These are phyloP conservation scores for Geotrichum cucujoidarum DNA, from an alignment of 1,139 yeast species.

Conservation along the genomic window DNA sequence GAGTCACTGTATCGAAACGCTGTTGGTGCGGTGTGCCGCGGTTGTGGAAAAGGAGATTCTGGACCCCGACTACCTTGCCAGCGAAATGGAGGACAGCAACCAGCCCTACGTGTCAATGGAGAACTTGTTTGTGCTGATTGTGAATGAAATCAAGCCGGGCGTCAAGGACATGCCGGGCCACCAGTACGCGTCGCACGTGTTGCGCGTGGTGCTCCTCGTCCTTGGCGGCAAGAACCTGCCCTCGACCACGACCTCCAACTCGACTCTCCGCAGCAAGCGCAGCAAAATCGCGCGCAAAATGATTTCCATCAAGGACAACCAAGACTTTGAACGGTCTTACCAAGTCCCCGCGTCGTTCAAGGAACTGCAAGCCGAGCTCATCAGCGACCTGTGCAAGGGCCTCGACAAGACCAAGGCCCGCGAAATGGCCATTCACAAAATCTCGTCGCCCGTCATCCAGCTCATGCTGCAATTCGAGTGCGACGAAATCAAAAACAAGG, in stretches of 20 bases:
- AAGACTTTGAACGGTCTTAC: slow-evolving; percentile 43
- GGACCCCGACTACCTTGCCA: slow-evolving; percentile 25
- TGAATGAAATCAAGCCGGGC: slow-evolving; percentile 62
- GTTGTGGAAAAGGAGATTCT: slow-evolving; percentile 65
- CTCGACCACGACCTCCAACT: slow-evolving; percentile 58
- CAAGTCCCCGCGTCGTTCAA: slow-evolving; percentile 73
- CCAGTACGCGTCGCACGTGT: slow-evolving; percentile 82
- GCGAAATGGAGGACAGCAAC: slow-evolving; percentile 7
- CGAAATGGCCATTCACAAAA: slow-evolving; percentile 67
- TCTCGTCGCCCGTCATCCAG: slow-evolving; percentile 87
- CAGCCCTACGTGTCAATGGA: slow-evolving; percentile 37
- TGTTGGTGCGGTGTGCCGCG: slow-evolving; percentile 71
- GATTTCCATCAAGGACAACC: slow-evolving; percentile 75
- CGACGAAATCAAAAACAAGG: slow-evolving; percentile 49
- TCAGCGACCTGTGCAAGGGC: slow-evolving; percentile 37
- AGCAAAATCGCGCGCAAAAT: slow-evolving; percentile 88
- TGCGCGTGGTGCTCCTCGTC: slow-evolving; percentile 66
- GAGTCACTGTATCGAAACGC: slow-evolving; percentile 88
- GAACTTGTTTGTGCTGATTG: slow-evolving; percentile 55
- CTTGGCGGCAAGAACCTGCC: slow-evolving; percentile 77
- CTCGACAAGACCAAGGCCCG: slow-evolving; percentile 50
- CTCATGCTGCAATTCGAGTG: slow-evolving; percentile 79
- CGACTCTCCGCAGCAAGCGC: slow-evolving; percentile 76
- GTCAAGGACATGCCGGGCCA: slow-evolving; percentile 59
- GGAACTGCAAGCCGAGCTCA: slow-evolving; percentile 34